phyloP scores from a whole-genome alignment of 768 basidiomycete species.

The Pleurotus platypus region DNA sequence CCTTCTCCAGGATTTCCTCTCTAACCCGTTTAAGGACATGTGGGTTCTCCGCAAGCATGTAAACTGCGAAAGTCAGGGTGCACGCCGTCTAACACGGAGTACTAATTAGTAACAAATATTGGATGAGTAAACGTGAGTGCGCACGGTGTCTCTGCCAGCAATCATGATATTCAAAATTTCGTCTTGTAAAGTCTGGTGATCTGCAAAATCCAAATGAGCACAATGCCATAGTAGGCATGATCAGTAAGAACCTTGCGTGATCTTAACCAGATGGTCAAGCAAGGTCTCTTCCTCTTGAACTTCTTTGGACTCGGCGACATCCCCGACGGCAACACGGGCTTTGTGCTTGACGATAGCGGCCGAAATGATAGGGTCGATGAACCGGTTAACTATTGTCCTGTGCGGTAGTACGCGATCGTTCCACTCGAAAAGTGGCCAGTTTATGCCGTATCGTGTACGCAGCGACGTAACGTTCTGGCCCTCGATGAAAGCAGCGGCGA shows the following conservation, averaged over 20 bases:
- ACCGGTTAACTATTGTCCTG: slow-evolving; percentile 41
- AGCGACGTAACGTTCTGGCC: slow-evolving; percentile 34
- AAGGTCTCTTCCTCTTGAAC: slow-evolving; percentile 38
- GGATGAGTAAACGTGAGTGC: slow-evolving; percentile 7
- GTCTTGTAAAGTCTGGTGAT: slow-evolving; percentile 40
- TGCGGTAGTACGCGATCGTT: slow-evolving; percentile 37
- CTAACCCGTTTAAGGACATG: slow-evolving; percentile 41
- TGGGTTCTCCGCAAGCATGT: slow-evolving; percentile 53
- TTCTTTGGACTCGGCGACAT: slow-evolving; percentile 15
- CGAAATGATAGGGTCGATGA: slow-evolving; percentile 47
- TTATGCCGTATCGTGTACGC: slow-evolving; percentile 32
- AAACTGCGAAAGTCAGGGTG: slow-evolving; percentile 49
- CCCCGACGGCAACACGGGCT: background rate
- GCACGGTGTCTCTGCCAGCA: slow-evolving; percentile 54
- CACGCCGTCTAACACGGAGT: slow-evolving; percentile 35
- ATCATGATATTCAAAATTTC: slow-evolving; percentile 52
- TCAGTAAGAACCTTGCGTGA: slow-evolving; percentile 40
- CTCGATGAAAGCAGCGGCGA: slow-evolving; percentile 45
- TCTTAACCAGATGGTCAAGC: slow-evolving; percentile 46
- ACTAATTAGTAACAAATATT: background rate
- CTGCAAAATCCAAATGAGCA: slow-evolving; percentile 15
- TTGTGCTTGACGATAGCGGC: slow-evolving; percentile 39
- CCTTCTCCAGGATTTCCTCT: slow-evolving; percentile 41
- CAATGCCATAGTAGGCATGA: background rate
- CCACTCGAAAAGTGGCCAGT: slow-evolving; percentile 52